Evolutionary conservation across 1,284 basidiomycete species (phyloP).

Genomic region (Austroboletus niveus): DNA sequence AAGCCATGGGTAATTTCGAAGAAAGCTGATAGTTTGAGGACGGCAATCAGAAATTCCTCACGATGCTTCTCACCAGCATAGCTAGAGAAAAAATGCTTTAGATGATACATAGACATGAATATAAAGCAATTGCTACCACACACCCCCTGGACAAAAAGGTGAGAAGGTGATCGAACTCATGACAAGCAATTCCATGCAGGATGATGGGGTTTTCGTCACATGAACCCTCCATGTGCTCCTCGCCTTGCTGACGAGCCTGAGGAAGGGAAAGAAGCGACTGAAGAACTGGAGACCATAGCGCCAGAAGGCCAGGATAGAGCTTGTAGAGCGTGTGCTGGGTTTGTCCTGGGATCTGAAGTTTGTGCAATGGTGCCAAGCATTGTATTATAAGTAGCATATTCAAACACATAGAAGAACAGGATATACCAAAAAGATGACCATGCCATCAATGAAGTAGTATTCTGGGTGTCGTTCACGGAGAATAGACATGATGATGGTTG

Average conservation of each 20-base stretch:
- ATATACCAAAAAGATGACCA: too few relatives aligned
- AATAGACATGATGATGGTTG: too few relatives aligned
- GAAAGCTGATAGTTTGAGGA: constrained; percentile 2
- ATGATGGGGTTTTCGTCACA: constrained; percentile 10
- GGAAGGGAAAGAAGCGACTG: too few relatives aligned
- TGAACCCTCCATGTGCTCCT: too few relatives aligned
- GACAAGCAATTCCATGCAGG: not conserved
- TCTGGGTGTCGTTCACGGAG: too few relatives aligned
- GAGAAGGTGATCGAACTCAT: constrained; percentile 11
- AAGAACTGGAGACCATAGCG: too few relatives aligned
- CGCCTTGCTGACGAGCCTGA: too few relatives aligned
- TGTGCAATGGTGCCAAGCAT: not conserved
- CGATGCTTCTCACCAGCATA: not conserved
- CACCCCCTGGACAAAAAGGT: constrained; percentile 5
- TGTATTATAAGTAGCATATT: too few relatives aligned
- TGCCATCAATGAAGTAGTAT: too few relatives aligned
- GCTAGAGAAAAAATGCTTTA: not conserved
- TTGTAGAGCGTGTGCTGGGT: not conserved
- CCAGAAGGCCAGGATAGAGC: too few relatives aligned
- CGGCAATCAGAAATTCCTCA: not conserved
- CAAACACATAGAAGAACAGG: too few relatives aligned
- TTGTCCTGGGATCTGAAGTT: not conserved
- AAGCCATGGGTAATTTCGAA: constrained; percentile 1
- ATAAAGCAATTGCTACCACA: not conserved
- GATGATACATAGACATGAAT: not conserved